Conservation (phyloP, 495 filamentous ascomycete genomes). For the Aeminium ludgeri region DNA sequence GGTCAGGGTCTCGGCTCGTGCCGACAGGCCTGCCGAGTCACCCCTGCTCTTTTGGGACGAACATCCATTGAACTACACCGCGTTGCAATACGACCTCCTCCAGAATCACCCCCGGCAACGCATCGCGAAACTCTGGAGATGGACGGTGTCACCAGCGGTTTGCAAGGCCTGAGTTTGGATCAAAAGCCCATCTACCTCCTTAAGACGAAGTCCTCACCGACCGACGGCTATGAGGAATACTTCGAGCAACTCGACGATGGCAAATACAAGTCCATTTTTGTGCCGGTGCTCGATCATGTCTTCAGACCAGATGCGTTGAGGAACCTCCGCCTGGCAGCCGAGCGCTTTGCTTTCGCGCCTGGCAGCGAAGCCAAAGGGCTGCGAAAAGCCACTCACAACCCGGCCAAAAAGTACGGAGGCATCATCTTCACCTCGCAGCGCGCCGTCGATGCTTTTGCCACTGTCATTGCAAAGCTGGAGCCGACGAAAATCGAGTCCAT, state of each 20-base stretch:
- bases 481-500: conserved; percentile 15
- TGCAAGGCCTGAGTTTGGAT: conserved; percentile 7
- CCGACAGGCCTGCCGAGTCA: too few species aligned
- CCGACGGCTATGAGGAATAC: conserved; percentile 62
- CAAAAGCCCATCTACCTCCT: conserved; percentile 53
- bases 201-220: conserved; percentile 67
- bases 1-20: too few species aligned
- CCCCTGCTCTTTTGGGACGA: too few species aligned
- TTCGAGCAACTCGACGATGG: conserved; percentile 36
- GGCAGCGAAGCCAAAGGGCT: conserved; percentile 7
- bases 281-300: conserved; percentile 70
- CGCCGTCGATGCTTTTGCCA: conserved; percentile 70
- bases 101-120: too few species aligned
- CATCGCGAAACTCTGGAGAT: not conserved
- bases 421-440: conserved; percentile 89
- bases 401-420: conserved; percentile 47
- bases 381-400: conserved; percentile 6
- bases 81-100: too few species aligned
- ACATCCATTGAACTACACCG: too few species aligned
- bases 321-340: conserved; percentile 9
- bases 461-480: conserved; percentile 35
- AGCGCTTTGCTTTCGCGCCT: conserved; percentile 17
- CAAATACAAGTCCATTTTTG: conserved; percentile 47
- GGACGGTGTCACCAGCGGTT: conserved; percentile 7
- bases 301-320: conserved; percentile 33